A percentile compares a stretch with the other conserved stretches of the same genome.
These are phyloP conservation scores for Aurifilum marmelostoma DNA, from an alignment of 2,329 filamentous ascomycete genomes.

Conservation along the genomic window DNA sequence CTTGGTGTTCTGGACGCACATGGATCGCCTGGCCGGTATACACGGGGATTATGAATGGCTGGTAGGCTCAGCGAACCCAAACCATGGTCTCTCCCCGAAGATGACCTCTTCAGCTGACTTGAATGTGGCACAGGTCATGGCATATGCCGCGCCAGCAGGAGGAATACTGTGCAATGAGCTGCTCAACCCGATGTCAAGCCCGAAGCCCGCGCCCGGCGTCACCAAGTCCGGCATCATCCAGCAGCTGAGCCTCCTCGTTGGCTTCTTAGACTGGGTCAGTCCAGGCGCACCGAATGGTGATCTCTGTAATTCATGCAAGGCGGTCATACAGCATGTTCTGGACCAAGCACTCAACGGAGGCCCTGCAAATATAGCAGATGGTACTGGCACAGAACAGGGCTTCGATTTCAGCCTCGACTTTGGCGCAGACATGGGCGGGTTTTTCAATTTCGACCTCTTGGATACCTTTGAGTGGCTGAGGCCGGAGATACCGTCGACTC, in stretches of 20 bases:
- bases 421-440: conserved; percentile 29
- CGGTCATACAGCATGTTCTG: conserved; percentile 54
- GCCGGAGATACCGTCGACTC: conserved; percentile 27
- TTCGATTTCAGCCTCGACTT: conserved; percentile 41
- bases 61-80: conserved; percentile 37
- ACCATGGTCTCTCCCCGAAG: neutral
- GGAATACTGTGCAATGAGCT: conserved; percentile 56
- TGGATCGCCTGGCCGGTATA: conserved; percentile 47
- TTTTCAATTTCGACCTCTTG: conserved; percentile 52
- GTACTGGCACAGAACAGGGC: conserved; percentile 25
- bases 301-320: conserved; percentile 50
- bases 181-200: conserved; percentile 46
- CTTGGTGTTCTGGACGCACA: conserved; percentile 53
- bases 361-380: conserved; percentile 32
- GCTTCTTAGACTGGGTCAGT: conserved; percentile 55
- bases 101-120: neutral
- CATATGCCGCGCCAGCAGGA: conserved; percentile 52
- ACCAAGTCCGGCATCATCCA: conserved; percentile 54
- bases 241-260: conserved; percentile 54
- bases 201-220: conserved; percentile 39
- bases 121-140: conserved; percentile 45
- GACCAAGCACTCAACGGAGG: conserved; percentile 51
- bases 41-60: conserved; percentile 54
- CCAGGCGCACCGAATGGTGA: conserved; percentile 52
- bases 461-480: conserved; percentile 54